Percentiles rank a stretch among this genome's conserved stretches.
phyloP scores from a whole-genome alignment of 2,329 filamentous ascomycete genomes.

The Westerdykella ornata region DNA sequence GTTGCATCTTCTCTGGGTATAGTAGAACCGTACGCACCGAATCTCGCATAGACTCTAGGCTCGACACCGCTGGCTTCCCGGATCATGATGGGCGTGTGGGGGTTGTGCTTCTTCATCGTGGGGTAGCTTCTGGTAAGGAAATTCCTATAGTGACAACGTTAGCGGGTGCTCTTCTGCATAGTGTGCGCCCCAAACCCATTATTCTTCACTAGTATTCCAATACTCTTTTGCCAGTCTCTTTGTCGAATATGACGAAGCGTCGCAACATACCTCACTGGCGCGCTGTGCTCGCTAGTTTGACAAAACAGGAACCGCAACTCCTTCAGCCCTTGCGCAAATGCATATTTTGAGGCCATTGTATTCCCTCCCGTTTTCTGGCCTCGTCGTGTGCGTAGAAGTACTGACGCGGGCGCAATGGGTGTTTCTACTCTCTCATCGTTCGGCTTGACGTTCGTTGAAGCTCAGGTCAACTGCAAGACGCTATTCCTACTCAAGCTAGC shows the following conservation, averaged over 20 bases:
- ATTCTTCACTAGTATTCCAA: not conserved
- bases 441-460: too few species aligned
- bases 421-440: too few species aligned
- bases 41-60: constrained; percentile 86
- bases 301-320: constrained; percentile 97
- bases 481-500: too few species aligned
- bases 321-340: constrained; percentile 79
- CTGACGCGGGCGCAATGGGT: too few species aligned
- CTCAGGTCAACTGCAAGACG: too few species aligned
- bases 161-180: constrained; percentile 1
- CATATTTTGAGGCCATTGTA: constrained; percentile 86
- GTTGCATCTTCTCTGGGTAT: not conserved
- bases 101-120: constrained; percentile 99
- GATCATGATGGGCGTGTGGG: constrained; percentile 85
- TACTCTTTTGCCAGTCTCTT: not conserved
- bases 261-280: constrained; percentile 65
- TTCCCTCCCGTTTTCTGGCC: not conserved
- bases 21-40: constrained; percentile 54
- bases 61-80: constrained; percentile 81
- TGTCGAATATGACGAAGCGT: not conserved
- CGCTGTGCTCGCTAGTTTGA: constrained; percentile 86
- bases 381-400: too few species aligned
- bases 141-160: constrained; percentile 49
- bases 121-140: constrained; percentile 91
- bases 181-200: too few species aligned